Evolutionary conservation across 106 monocot genomes (phyloP).

Genomic region (Alisma plantagoaquatica): DNA sequence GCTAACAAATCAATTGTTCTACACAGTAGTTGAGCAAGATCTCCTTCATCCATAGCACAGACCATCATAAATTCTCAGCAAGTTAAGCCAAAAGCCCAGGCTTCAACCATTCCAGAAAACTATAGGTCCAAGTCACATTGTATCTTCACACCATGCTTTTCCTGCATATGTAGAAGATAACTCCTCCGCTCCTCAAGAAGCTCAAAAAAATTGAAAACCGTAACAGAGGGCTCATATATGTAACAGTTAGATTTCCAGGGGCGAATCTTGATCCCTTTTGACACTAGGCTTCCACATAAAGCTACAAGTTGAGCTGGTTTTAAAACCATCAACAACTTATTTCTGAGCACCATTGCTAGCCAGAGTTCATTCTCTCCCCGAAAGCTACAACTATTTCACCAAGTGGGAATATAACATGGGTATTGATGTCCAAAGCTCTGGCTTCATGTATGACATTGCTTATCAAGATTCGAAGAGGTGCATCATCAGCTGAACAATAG

Average conservation of each 20-base stretch:
- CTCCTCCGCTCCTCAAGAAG: constrained; percentile 61
- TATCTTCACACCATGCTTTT: constrained; percentile 79
- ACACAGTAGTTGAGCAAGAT: constrained; percentile 78
- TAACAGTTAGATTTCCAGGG: constrained; percentile 82
- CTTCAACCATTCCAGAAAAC: constrained; percentile 96
- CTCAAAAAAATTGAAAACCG: constrained; percentile 36
- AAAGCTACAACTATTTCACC: constrained; percentile 90
- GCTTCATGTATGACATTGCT: constrained; percentile 89
- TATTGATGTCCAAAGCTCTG: constrained; percentile 76
- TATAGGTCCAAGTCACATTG: constrained; percentile 68
- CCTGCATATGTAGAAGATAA: constrained; percentile 63
- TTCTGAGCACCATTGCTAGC: constrained; percentile 92
- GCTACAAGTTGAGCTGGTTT: constrained; percentile 94
- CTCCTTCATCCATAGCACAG: constrained; percentile 94
- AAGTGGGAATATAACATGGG: constrained; percentile 71
- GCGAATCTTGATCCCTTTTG: constrained; percentile 92
- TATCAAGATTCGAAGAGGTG: no score
- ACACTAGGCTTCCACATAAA: constrained; percentile 84
- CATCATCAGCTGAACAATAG: no score
- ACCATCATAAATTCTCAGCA: constrained; percentile 97
- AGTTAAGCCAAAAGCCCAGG: constrained; percentile 88
- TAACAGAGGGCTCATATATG: constrained; percentile 44
- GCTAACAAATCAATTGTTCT: constrained; percentile 86
- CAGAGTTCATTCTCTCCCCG: constrained; percentile 96
- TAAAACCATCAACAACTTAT: constrained; percentile 63